Conservation (phyloP, 805 yeast species). For the Candida xyloterini region DNA sequence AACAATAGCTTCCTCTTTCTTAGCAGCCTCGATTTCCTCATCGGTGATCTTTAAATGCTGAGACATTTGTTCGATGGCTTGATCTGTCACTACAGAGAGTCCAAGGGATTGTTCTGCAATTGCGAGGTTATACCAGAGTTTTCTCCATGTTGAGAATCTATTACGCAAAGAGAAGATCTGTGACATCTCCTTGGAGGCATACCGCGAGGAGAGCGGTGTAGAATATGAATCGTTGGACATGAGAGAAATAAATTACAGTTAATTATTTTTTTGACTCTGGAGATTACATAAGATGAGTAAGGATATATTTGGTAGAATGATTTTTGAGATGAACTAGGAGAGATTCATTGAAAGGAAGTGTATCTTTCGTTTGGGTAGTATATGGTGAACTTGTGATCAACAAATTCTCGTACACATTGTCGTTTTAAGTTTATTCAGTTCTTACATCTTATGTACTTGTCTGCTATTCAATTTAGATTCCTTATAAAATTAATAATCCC, state of each 20-base stretch:
- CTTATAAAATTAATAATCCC: too few relatives aligned
- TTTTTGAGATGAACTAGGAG: too few relatives aligned
- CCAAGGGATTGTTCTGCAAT: conserved; percentile 94
- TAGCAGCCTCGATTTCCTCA: conserved; percentile 85
- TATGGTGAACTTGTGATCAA: too few relatives aligned
- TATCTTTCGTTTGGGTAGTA: too few relatives aligned
- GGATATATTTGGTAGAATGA: too few relatives aligned
- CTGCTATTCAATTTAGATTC: too few relatives aligned
- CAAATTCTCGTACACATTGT: too few relatives aligned
- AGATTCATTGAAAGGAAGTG: too few relatives aligned
- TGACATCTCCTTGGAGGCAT: conserved; percentile 98
- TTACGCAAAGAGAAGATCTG: conserved; percentile 86
- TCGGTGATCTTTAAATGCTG: conserved; percentile 79
- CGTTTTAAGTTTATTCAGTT: too few relatives aligned
- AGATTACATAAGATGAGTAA: background rate
- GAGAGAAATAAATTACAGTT: conserved; percentile 1
- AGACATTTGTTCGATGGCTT: conserved; percentile 85
- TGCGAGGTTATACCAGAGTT: conserved; percentile 92
- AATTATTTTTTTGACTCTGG: conserved; percentile 10
- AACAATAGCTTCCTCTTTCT: conserved; percentile 93
- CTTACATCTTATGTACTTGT: too few relatives aligned
- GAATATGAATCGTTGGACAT: conserved; percentile 68
- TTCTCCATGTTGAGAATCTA: conserved; percentile 98
- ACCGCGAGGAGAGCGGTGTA: conserved; percentile 93
- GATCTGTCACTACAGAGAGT: conserved; percentile 76